Percentiles rank a stretch among this genome's conserved stretches.
phyloP scores from a whole-genome alignment of 768 basidiomycete genomes.

The Sporobolomyces roseus region DNA sequence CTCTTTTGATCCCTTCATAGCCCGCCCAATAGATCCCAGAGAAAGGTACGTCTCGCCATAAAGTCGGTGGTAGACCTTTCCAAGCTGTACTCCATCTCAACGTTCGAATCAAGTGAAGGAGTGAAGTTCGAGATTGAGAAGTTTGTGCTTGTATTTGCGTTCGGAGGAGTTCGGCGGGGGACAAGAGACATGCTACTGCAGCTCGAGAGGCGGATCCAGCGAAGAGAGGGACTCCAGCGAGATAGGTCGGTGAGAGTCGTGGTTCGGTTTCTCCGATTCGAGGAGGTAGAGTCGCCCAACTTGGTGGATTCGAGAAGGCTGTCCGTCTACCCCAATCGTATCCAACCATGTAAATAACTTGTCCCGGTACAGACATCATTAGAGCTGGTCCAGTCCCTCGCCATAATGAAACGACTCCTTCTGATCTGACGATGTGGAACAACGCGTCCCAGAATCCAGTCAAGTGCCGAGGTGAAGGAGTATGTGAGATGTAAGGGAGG shows the following conservation, averaged over 20 bases:
- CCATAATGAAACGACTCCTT: slow-evolving; percentile 84
- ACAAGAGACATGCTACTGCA: slow-evolving; percentile 68
- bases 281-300: slow-evolving; percentile 19
- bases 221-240: slow-evolving; percentile 62
- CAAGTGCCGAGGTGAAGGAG: slow-evolving; percentile 63
- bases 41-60: slow-evolving; percentile 98
- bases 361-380: slow-evolving; percentile 86
- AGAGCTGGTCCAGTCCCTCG: slow-evolving; percentile 88
- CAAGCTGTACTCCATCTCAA: slow-evolving; percentile 66
- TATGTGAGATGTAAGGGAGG: slow-evolving; percentile 11
- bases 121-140: slow-evolving; percentile 68
- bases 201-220: slow-evolving; percentile 82
- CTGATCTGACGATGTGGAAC: slow-evolving; percentile 69
- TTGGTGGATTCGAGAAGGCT: slow-evolving; percentile 34
- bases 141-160: slow-evolving; percentile 80
- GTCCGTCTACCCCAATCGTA: slow-evolving; percentile 69
- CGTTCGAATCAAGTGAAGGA: slow-evolving; percentile 60
- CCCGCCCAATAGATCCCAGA: slow-evolving; percentile 95
- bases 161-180: slow-evolving; percentile 86
- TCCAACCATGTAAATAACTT: slow-evolving; percentile 89
- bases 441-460: slow-evolving; percentile 83
- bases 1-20: slow-evolving; percentile 76
- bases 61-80: slow-evolving; percentile 83
- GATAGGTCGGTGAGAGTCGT: slow-evolving; percentile 17
- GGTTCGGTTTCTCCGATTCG: neutral